These are phyloP conservation scores for Leccinum boreale DNA, from an alignment of 768 basidiomycete species.

Conservation along the genomic window DNA sequence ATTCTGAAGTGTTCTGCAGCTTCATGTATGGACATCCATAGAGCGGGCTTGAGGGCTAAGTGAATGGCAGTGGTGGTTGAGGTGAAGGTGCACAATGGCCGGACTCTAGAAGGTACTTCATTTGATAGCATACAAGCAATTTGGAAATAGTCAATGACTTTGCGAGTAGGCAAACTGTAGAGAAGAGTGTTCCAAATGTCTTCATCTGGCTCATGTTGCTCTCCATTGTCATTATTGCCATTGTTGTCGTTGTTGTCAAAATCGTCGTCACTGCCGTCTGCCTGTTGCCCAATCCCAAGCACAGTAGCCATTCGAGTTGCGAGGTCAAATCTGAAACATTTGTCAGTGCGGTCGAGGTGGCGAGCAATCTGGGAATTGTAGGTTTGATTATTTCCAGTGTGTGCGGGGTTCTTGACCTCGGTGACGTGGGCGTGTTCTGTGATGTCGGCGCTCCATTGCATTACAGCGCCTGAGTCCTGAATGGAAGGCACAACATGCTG, in stretches of 20 bases:
- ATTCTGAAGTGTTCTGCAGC: background rate
- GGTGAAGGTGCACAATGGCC: background rate
- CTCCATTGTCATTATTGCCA: too few relatives aligned
- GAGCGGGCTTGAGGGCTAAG: background rate
- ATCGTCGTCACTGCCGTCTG: background rate
- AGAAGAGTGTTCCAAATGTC: background rate
- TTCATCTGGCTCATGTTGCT: background rate
- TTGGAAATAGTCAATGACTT: background rate
- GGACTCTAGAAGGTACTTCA: background rate
- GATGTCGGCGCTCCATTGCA: background rate
- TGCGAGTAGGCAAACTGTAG: background rate
- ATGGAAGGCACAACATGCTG: background rate
- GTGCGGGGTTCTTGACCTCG: background rate
- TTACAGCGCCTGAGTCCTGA: background rate
- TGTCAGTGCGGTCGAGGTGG: background rate
- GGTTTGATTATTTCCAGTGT: background rate
- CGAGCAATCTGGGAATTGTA: background rate
- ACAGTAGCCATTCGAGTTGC: background rate
- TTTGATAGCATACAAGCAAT: background rate
- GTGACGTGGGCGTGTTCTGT: background rate
- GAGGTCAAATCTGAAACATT: background rate
- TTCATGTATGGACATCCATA: background rate
- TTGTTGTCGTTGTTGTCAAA: background rate
- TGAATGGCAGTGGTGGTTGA: background rate
- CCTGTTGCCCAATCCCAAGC: background rate